Percentiles rank a stretch among this genome's conserved stretches.
Conservation (phyloP, 305 asterid genomes). For the Solanum hybrid region DNA sequence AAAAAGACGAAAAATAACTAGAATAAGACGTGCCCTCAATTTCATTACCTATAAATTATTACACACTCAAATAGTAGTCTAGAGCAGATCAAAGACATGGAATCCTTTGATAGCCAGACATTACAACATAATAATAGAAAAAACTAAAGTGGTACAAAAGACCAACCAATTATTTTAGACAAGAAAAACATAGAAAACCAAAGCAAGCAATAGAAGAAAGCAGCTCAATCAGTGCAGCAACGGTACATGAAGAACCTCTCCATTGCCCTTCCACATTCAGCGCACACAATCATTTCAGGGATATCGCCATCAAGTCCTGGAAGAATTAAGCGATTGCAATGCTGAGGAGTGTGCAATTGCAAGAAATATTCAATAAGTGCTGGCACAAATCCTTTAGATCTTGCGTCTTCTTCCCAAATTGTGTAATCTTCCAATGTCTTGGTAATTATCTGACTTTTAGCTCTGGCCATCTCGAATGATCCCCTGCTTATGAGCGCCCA, state of each 20-base stretch:
- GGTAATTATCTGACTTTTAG: slow-evolving; percentile 35
- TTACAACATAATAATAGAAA: background rate
- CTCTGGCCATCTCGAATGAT: slow-evolving; percentile 44
- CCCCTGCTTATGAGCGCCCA: slow-evolving; percentile 77
- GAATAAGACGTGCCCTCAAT: background rate
- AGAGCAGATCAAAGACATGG: background rate
- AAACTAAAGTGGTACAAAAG: background rate
- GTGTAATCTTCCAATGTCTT: slow-evolving; percentile 25
- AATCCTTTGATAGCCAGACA: background rate
- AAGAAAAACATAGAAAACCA: background rate
- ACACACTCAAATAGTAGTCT: background rate
- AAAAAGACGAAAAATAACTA: background rate
- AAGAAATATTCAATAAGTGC: slow-evolving; percentile 37
- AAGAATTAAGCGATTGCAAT: slow-evolving; percentile 64
- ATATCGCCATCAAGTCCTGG: slow-evolving; percentile 57
- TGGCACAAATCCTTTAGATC: slow-evolving; percentile 38
- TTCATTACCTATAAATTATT: slow-evolving; percentile 1
- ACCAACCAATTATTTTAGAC: background rate
- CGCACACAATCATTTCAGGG: slow-evolving; percentile 65
- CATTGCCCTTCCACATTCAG: slow-evolving; percentile 69
- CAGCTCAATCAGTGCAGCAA: slow-evolving; percentile 56
- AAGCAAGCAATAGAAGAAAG: background rate
- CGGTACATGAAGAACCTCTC: slow-evolving; percentile 77
- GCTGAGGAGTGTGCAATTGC: slow-evolving; percentile 41
- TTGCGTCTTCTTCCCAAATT: slow-evolving; percentile 40